Base-by-base conservation (phyloP, 2,329 filamentous ascomycete species). In the Ophiostoma sp. region DNA sequence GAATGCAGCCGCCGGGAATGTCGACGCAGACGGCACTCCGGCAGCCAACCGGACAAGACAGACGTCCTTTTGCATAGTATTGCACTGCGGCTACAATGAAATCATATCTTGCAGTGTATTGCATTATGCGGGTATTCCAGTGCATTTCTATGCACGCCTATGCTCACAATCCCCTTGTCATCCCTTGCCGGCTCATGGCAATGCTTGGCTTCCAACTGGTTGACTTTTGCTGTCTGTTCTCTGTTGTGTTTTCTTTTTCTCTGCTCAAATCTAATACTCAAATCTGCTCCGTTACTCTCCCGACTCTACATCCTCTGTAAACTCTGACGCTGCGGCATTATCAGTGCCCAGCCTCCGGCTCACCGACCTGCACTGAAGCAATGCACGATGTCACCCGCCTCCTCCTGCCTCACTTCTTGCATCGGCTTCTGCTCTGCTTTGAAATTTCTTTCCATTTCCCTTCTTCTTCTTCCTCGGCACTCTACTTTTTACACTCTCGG, bases 401-500 rank as follows among this genome's bases (percentile, higher is more conserved):
- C n/a, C n/a, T 27, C 23, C 17, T 4, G 10, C 36, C 36, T 39
- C 36, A 11, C 13, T 11, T 39, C 27, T 31, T 31, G 36, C 36
- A 11, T 36, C 35, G 6, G 35, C 35, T 36, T 39, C 36, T 39
- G 36, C 36, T 39, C 36, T 39, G 36, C 36, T 48, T n/a, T n/a
- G 20, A 48, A 20, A 20, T 48, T 48, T 48, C 17, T 57, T 11
- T 54, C 52, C 1, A 4, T 57, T 5, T 57, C 11, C 13, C 52
- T 57, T 27, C 20, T 23, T 20, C 48, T 27, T 60, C 54, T 15
- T 20, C 27, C 57, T 62, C 57, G 57, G 57, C 57, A 62, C 57
- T 62, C 27, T 31, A 62, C 60, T 39, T 39, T 65, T 65, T 65
- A 20, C 62, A 65, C 35, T 65, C 62, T 65, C 62, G 62, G 62